Evolutionary conservation across 371 early-diverging fungal genomes (phyloP).

Genomic region (Syncephalastrum contaminatum): DNA sequence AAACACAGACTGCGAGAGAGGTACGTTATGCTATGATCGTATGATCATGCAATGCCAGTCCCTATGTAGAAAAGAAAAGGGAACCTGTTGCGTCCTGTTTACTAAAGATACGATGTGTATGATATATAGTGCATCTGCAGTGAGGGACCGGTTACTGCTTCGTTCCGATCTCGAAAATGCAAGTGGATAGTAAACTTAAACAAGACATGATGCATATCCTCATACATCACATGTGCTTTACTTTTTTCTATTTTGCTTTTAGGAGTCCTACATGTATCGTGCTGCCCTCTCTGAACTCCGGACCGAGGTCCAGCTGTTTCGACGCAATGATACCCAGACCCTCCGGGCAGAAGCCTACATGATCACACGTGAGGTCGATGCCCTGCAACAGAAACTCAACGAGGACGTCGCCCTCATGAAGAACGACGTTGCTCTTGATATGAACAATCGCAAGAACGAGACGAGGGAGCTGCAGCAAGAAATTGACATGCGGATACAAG

Average conservation of each 20-base stretch:
- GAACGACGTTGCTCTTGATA: conserved; percentile 84
- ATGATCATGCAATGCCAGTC: too few species aligned
- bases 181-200: conserved; percentile 15
- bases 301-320: conserved; percentile 83
- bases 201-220: conserved; percentile 10
- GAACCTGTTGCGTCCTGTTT: conserved; percentile 16
- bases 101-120: background rate
- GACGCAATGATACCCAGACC: conserved; percentile 82
- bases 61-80: conserved; percentile 3
- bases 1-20: conserved; percentile 60
- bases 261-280: conserved; percentile 71
- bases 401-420: conserved; percentile 80
- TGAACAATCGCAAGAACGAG: conserved; percentile 89
- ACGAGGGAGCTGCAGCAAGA: conserved; percentile 74
- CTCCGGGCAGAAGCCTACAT: conserved; percentile 72
- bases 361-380: conserved; percentile 81
- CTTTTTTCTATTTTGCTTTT: background rate
- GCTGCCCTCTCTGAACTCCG: conserved; percentile 82
- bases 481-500: conserved; percentile 82
- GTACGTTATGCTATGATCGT: conserved; percentile 21
- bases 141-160: conserved; percentile 18
- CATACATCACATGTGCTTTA: background rate
- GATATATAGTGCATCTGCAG: conserved; percentile 15
- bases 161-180: conserved; percentile 58
- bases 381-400: conserved; percentile 67